Conservation (phyloP, 352 stramenopile species). For the Phytophthora capsici region DNA sequence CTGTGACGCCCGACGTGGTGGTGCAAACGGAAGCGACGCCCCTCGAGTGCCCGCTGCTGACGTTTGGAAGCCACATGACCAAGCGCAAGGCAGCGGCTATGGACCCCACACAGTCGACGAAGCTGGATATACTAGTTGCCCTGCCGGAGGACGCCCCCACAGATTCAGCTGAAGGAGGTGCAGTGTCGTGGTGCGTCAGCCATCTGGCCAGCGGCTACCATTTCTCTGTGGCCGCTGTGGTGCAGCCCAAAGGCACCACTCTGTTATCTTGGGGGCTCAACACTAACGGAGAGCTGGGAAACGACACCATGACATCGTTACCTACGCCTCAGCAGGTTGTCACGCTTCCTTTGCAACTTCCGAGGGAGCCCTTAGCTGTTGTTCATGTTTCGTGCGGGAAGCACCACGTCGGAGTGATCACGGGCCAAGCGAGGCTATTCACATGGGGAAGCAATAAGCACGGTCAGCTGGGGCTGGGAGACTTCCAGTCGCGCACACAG, state of each 20-base stretch:
- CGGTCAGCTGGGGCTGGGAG: constrained; percentile 66
- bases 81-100: constrained; percentile 51
- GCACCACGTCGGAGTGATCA: constrained; percentile 73
- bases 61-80: constrained; percentile 49
- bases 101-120: constrained; percentile 27
- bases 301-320: constrained; percentile 46
- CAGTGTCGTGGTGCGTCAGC: constrained; percentile 49
- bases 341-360: constrained; percentile 40
- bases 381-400: constrained; percentile 70
- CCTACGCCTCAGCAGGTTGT: constrained; percentile 47
- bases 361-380: constrained; percentile 50
- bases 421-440: constrained; percentile 62
- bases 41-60: constrained; percentile 46
- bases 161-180: neutral
- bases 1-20: constrained; percentile 54
- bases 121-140: constrained; percentile 45
- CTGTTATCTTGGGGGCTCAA: constrained; percentile 67
- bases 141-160: constrained; percentile 11
- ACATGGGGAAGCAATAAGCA: constrained; percentile 83
- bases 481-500: constrained; percentile 51
- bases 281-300: constrained; percentile 63
- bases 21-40: constrained; percentile 50
- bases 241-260: constrained; percentile 43
- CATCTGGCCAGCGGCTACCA: constrained; percentile 64
- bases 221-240: constrained; percentile 65